Evolutionary conservation across 2,329 filamentous ascomycete species (phyloP).

Genomic region (Fusarium sp.): DNA sequence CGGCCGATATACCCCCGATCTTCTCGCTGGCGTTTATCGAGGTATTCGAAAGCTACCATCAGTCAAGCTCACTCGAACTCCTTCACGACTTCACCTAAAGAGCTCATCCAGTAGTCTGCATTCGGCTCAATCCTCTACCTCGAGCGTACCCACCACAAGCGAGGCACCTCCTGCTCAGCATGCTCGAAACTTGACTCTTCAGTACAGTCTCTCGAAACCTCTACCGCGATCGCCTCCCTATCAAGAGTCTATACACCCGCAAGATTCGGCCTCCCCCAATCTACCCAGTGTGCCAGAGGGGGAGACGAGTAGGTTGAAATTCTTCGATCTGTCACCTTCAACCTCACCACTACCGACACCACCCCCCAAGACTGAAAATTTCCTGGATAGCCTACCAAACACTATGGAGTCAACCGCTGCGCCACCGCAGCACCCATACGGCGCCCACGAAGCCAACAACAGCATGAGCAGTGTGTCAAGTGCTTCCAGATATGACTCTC

Average conservation of each 20-base stretch:
- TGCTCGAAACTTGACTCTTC: slow-evolving; percentile 65
- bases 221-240: slow-evolving; percentile 62
- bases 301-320: slow-evolving; percentile 43
- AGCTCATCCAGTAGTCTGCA: slow-evolving; percentile 35
- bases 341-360: slow-evolving; percentile 19
- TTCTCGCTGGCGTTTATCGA: slow-evolving; percentile 64
- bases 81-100: slow-evolving; percentile 56
- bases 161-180: slow-evolving; percentile 53
- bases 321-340: slow-evolving; percentile 20
- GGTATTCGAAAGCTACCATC: slow-evolving; percentile 60
- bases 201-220: slow-evolving; percentile 68
- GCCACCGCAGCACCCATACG: slow-evolving; percentile 53
- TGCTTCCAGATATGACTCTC: slow-evolving; percentile 56
- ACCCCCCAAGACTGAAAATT: slow-evolving; percentile 51
- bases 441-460: slow-evolving; percentile 49
- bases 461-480: slow-evolving; percentile 61
- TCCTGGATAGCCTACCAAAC: slow-evolving; percentile 56
- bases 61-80: slow-evolving; percentile 57
- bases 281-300: slow-evolving; percentile 48
- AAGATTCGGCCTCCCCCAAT: slow-evolving; percentile 47
- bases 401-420: slow-evolving; percentile 61
- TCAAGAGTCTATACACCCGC: slow-evolving; percentile 42
- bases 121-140: slow-evolving; percentile 30
- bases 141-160: slow-evolving; percentile 28
- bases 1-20: slow-evolving; percentile 55